Evolutionary conservation across 805 yeast species (phyloP).

Genomic region (Maudiozyma barnettii): DNA sequence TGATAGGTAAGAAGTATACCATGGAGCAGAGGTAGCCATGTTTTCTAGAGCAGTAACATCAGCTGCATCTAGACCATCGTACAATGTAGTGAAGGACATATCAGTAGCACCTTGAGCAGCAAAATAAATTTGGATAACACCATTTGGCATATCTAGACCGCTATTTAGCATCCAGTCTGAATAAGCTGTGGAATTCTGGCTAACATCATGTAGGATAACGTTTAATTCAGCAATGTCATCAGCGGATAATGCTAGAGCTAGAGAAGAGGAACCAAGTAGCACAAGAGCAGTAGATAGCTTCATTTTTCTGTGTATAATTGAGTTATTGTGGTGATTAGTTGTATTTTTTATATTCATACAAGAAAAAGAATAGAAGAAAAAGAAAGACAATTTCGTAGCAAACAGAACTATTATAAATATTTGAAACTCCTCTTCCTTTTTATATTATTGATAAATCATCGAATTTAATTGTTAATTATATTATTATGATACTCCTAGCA

Average conservation of each 20-base stretch:
- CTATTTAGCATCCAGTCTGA: not conserved
- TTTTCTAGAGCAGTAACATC: not conserved
- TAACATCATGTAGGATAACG: constrained; percentile 12
- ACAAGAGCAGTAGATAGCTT: not conserved
- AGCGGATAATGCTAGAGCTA: constrained; percentile 7
- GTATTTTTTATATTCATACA: not conserved
- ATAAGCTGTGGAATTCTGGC: constrained; percentile 7
- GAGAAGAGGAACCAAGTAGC: not conserved
- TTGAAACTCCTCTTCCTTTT: too few species aligned
- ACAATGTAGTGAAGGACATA: not conserved
- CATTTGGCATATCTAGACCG: not conserved
- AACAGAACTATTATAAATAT: too few species aligned
- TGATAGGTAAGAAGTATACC: constrained; percentile 23
- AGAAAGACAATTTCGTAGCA: too few species aligned
- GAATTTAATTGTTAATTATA: too few species aligned
- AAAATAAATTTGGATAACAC: not conserved
- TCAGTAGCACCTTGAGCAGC: not conserved
- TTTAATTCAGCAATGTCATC: constrained; percentile 9
- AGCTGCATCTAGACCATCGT: constrained; percentile 5
- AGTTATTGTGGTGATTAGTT: not conserved
- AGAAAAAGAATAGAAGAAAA: not conserved
- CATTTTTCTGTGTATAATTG: not conserved
- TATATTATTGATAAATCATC: too few species aligned
- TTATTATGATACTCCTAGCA: too few species aligned
- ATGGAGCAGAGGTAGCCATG: constrained; percentile 24